Percentiles rank a stretch among this genome's conserved stretches.
These are phyloP conservation scores for Emergomyces pasteurianus DNA, from an alignment of 2,329 filamentous ascomycete genomes.

Conservation along the genomic window DNA sequence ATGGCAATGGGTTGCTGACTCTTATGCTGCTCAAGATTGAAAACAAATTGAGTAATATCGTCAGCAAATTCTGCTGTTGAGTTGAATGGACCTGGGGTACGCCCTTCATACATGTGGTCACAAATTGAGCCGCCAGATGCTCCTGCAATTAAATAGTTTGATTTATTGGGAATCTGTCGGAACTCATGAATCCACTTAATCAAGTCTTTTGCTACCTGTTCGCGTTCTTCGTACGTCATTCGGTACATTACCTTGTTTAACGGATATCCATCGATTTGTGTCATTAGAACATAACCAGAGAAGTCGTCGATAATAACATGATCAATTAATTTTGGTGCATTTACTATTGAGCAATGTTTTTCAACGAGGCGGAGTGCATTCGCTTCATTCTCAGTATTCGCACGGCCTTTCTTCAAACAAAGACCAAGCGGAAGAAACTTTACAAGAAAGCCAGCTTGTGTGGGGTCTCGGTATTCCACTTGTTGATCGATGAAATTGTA, in stretches of 20 bases:
- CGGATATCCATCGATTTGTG: constrained; percentile 5
- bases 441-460: neutral
- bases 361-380: constrained; percentile 8
- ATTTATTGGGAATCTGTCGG: constrained; percentile 4
- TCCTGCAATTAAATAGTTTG: constrained; percentile 2
- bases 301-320: constrained; percentile 2
- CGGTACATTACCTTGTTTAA: neutral
- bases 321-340: constrained; percentile 7
- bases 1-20: neutral
- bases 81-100: constrained; percentile 2
- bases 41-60: neutral
- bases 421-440: constrained; percentile 9
- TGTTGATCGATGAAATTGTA: neutral
- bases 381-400: constrained; percentile 7
- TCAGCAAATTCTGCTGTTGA: constrained; percentile 5
- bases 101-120: constrained; percentile 5
- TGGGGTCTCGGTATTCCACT: neutral
- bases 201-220: constrained; percentile 8
- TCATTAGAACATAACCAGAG: constrained; percentile 10
- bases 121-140: constrained; percentile 6
- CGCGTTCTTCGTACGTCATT: constrained; percentile 9
- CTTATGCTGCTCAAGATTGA: neutral
- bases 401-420: constrained; percentile 6
- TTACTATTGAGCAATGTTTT: constrained; percentile 6
- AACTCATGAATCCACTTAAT: constrained; percentile 5